Percentiles rank a stretch among this genome's conserved stretches.
Conservation (phyloP, 306 rosid species). For the Vigna unguiculata region DNA sequence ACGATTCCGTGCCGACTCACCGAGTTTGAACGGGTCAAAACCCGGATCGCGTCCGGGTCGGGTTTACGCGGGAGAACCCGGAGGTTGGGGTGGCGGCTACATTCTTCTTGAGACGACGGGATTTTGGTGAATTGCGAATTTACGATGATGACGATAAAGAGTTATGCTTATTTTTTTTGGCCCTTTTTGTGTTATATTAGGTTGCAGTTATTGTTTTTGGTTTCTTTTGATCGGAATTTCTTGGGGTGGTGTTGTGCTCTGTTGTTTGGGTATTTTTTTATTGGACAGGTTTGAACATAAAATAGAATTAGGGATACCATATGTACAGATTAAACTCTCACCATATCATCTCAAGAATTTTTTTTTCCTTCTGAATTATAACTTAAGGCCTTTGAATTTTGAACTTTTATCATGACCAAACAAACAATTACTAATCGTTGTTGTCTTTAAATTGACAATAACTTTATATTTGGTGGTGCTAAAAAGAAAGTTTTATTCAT, state of each 20-base stretch:
- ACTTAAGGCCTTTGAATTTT: no score
- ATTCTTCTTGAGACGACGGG: neutral
- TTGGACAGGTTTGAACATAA: slow-evolving; percentile 32
- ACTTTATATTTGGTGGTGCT: no score
- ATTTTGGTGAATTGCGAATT: neutral
- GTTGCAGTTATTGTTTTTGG: neutral
- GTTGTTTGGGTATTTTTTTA: neutral
- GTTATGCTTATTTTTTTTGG: neutral
- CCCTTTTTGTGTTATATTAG: neutral
- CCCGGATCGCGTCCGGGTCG: slow-evolving; percentile 72
- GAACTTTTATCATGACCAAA: no score
- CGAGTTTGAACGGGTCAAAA: slow-evolving; percentile 77
- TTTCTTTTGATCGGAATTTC: neutral
- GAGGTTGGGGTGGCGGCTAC: slow-evolving; percentile 53
- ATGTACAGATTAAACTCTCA: neutral
- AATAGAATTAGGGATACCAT: slow-evolving; percentile 2
- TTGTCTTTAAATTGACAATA: no score
- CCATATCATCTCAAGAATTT: neutral
- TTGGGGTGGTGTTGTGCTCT: neutral
- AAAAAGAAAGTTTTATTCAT: no score
- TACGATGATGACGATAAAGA: slow-evolving; percentile 45
- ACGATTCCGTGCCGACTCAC: slow-evolving; percentile 83
- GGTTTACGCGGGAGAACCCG: slow-evolving; percentile 11
- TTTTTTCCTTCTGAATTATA: neutral
- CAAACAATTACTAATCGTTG: no score